Conservation (phyloP, 1,284 basidiomycete species). For the Sanghuangporus sanghuang region DNA sequence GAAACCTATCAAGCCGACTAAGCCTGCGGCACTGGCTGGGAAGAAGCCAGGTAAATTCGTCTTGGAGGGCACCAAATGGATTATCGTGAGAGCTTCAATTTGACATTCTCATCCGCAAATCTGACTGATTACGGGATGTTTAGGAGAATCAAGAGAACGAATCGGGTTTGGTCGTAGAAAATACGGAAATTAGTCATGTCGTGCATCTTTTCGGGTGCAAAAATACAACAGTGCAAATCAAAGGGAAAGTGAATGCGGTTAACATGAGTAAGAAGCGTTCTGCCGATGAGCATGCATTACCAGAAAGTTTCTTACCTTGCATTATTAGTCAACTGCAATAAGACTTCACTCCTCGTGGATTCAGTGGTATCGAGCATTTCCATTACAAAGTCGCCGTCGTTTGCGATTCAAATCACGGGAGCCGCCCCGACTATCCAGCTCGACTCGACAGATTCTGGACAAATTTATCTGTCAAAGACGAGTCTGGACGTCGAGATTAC, state of each 20-base stretch:
- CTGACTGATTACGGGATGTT: not conserved
- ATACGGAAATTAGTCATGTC: constrained; percentile 79
- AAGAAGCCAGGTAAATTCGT: constrained; percentile 94
- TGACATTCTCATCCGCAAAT: not conserved
- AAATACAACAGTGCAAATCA: constrained; percentile 80
- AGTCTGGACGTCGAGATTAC: constrained; percentile 84
- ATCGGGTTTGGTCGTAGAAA: constrained; percentile 65
- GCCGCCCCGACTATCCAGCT: constrained; percentile 88
- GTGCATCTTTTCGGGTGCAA: constrained; percentile 93
- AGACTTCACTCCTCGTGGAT: constrained; percentile 86
- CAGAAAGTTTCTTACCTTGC: constrained; percentile 4
- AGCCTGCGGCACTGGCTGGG: constrained; percentile 72
- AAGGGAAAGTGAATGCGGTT: constrained; percentile 95
- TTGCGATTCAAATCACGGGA: constrained; percentile 90
- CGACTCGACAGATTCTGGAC: constrained; percentile 93
- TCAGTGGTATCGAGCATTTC: constrained; percentile 88
- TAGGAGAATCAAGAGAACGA: constrained; percentile 96
- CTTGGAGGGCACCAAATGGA: constrained; percentile 93
- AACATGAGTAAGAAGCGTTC: constrained; percentile 67
- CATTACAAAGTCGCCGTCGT: constrained; percentile 89
- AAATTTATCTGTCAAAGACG: constrained; percentile 88
- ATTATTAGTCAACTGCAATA: constrained; percentile 76
- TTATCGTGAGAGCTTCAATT: constrained; percentile 57
- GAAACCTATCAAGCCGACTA: constrained; percentile 71
- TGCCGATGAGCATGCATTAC: constrained; percentile 6